phyloP scores from a whole-genome alignment of 73 alveolate species.

The Tetrahymena thermophila region DNA sequence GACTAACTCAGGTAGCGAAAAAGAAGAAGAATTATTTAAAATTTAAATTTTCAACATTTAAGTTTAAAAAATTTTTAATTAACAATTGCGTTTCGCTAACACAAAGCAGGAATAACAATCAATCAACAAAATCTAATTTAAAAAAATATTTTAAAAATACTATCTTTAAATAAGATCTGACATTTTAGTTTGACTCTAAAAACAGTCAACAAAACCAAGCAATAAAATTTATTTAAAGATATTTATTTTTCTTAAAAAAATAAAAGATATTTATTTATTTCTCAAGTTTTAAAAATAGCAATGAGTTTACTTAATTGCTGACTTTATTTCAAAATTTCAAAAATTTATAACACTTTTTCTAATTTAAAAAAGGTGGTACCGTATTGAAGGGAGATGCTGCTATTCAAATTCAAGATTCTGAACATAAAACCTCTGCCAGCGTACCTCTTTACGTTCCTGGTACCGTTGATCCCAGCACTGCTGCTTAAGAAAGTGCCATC shows the following conservation, averaged over 20 bases:
- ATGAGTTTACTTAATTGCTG: too few species aligned
- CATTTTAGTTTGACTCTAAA: background rate
- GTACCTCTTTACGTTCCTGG: background rate
- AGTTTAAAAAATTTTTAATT: background rate
- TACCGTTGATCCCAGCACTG: background rate
- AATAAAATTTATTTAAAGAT: background rate
- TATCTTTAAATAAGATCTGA: background rate
- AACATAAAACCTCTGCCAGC: background rate
- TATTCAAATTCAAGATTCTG: background rate
- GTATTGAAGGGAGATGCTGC: background rate
- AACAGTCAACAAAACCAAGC: background rate
- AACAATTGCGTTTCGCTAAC: background rate
- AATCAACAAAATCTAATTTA: background rate
- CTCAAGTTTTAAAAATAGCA: background rate
- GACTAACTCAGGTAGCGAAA: too few species aligned
- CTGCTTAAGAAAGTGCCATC: background rate
- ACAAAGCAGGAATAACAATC: background rate
- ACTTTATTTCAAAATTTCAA: background rate
- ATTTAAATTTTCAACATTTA: background rate
- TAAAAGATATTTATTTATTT: background rate
- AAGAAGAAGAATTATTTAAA: background rate
- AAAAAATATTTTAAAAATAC: background rate
- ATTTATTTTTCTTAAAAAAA: background rate
- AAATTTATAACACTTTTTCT: background rate
- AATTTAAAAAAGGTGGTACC: background rate